A percentile compares a stretch with the other conserved stretches of the same genome.
phyloP scores from a whole-genome alignment of 352 stramenopile species.

The Blastocystis sp. region DNA sequence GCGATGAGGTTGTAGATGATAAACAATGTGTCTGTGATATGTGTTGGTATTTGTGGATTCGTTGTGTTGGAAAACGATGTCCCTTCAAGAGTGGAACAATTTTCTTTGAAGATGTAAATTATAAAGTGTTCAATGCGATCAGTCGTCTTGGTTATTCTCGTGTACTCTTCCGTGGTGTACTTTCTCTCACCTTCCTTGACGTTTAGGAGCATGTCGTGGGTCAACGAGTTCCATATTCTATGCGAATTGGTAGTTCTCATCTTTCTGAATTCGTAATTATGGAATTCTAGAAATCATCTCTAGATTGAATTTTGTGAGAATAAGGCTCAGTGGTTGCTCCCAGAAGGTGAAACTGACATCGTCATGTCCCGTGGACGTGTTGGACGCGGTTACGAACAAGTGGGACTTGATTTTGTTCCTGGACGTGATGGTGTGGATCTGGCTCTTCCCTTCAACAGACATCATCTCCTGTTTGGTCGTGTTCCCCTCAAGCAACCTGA shows the following conservation, averaged over 20 bases:
- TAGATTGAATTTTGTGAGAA: slow-evolving; percentile 63
- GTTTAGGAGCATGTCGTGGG: slow-evolving; percentile 28
- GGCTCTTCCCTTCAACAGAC: slow-evolving; percentile 32
- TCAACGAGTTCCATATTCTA: slow-evolving; percentile 40
- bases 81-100: slow-evolving; percentile 60
- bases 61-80: slow-evolving; percentile 23
- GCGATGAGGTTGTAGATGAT: neutral
- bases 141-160: slow-evolving; percentile 52
- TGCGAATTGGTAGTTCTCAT: slow-evolving; percentile 59
- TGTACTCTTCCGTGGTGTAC: slow-evolving; percentile 29
- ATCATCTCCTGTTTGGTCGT: slow-evolving; percentile 39
- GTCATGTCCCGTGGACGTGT: slow-evolving; percentile 39
- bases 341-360: slow-evolving; percentile 56
- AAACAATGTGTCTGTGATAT: slow-evolving; percentile 57
- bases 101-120: slow-evolving; percentile 34
- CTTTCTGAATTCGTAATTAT: slow-evolving; percentile 9
- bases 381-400: slow-evolving; percentile 51
- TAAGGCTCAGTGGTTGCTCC: slow-evolving; percentile 62
- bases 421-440: slow-evolving; percentile 2
- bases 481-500: slow-evolving; percentile 52
- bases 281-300: neutral
- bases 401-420: slow-evolving; percentile 18
- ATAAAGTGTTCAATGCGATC: slow-evolving; percentile 24
- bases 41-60: slow-evolving; percentile 51
- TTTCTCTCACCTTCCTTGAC: neutral